These are phyloP conservation scores for Hibiscus trionum DNA, from an alignment of 345 rosid species.

Conservation along the genomic window DNA sequence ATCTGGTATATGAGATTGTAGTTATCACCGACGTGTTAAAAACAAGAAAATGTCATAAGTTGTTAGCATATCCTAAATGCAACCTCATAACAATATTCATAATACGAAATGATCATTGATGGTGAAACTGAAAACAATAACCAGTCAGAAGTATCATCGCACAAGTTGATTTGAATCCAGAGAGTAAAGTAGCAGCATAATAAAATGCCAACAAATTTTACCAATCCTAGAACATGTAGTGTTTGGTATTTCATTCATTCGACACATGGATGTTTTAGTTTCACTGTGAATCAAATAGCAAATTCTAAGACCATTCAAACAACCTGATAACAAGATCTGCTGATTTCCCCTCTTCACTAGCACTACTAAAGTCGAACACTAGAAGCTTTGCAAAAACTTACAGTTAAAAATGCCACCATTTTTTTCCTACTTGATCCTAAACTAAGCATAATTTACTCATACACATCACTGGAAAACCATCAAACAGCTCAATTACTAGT, in stretches of 20 bases:
- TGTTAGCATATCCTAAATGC: not conserved
- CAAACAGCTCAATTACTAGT: not conserved
- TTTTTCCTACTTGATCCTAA: not conserved
- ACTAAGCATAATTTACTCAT: not conserved
- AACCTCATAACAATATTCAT: not conserved
- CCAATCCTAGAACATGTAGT: not conserved
- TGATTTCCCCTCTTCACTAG: not conserved
- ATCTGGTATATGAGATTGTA: not conserved
- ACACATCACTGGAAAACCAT: not conserved
- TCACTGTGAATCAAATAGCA: not conserved
- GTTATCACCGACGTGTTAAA: not conserved
- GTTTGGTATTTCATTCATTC: not conserved
- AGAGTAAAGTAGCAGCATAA: not conserved
- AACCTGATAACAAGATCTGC: not conserved
- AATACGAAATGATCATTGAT: too few relatives aligned
- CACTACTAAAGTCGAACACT: not conserved
- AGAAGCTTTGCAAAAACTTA: not conserved
- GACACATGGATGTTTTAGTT: not conserved
- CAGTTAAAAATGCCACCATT: constrained; percentile 1
- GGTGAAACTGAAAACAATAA: not conserved
- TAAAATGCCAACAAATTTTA: not conserved
- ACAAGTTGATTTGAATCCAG: not conserved
- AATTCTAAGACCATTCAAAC: not conserved
- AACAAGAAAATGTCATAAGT: not conserved
- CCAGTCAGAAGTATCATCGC: not conserved